These are phyloP conservation scores for Exophiala mesophila DNA, from an alignment of 2,329 filamentous ascomycete species.

Conservation along the genomic window DNA sequence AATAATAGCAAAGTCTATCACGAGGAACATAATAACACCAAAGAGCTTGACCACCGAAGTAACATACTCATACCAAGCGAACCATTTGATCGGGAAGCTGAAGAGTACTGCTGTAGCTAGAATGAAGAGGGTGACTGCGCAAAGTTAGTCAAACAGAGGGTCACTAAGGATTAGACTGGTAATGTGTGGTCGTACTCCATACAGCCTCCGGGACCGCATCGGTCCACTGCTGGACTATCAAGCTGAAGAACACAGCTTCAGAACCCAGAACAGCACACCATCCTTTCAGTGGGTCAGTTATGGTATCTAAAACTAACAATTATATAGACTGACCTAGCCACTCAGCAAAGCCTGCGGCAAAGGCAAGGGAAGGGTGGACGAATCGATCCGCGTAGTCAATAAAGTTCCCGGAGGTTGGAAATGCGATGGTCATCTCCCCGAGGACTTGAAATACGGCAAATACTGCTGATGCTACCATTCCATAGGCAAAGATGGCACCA, in stretches of 20 bases:
- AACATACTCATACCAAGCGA: constrained; percentile 36
- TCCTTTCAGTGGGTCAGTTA: too few species aligned
- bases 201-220: neutral
- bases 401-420: constrained; percentile 36
- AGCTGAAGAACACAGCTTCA: constrained; percentile 26
- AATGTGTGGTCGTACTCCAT: neutral
- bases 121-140: constrained; percentile 25
- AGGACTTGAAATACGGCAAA: constrained; percentile 31
- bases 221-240: constrained; percentile 26
- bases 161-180: neutral
- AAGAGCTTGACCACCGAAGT: constrained; percentile 37
- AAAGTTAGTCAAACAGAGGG: neutral
- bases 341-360: constrained; percentile 32
- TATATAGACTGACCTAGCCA: constrained; percentile 14
- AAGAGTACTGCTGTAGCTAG: constrained; percentile 26
- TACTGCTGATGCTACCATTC: constrained; percentile 29
- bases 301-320: too few species aligned
- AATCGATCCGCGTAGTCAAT: constrained; percentile 38
- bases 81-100: constrained; percentile 29
- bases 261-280: constrained; percentile 24
- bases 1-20: constrained; percentile 37
- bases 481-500: constrained; percentile 33
- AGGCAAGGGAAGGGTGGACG: constrained; percentile 37
- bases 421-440: constrained; percentile 37
- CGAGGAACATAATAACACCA: constrained; percentile 28